These are phyloP conservation scores for Aspergillus persii DNA, from an alignment of 2,329 filamentous ascomycete species.

Conservation along the genomic window DNA sequence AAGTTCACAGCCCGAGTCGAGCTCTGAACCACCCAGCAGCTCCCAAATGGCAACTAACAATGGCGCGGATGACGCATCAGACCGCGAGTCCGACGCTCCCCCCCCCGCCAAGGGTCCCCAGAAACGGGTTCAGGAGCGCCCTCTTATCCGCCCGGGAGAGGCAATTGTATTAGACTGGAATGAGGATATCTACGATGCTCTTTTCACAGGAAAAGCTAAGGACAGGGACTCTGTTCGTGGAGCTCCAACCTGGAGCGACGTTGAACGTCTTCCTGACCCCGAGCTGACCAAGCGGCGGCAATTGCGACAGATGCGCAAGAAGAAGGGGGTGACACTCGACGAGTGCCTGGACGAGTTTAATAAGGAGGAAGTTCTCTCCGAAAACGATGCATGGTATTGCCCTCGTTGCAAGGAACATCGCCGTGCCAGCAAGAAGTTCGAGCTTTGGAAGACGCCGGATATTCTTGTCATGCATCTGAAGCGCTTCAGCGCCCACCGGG, in stretches of 20 bases:
- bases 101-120: conserved; percentile 19
- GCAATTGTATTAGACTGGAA: conserved; percentile 86
- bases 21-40: neutral
- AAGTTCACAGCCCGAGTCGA: conserved; percentile 10
- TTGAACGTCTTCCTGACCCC: conserved; percentile 57
- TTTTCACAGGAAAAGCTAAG: conserved; percentile 57
- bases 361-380: conserved; percentile 87
- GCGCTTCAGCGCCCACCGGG: conserved; percentile 82
- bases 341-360: conserved; percentile 95
- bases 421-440: conserved; percentile 91
- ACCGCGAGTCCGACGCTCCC: conserved; percentile 29
- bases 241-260: conserved; percentile 54
- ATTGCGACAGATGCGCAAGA: conserved; percentile 63
- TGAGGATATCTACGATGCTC: conserved; percentile 63
- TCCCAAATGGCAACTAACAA: neutral
- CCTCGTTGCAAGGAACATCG: conserved; percentile 92
- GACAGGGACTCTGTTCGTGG: conserved; percentile 57
- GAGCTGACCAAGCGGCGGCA: conserved; percentile 64
- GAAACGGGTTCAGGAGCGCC: conserved; percentile 48
- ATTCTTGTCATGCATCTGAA: conserved; percentile 95
- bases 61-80: conserved; percentile 12
- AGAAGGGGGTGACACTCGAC: conserved; percentile 76
- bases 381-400: conserved; percentile 97
- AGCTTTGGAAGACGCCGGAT: conserved; percentile 94
- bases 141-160: conserved; percentile 76